Base-by-base conservation (phyloP, 805 yeast species). In the Lachancea sp. region DNA sequence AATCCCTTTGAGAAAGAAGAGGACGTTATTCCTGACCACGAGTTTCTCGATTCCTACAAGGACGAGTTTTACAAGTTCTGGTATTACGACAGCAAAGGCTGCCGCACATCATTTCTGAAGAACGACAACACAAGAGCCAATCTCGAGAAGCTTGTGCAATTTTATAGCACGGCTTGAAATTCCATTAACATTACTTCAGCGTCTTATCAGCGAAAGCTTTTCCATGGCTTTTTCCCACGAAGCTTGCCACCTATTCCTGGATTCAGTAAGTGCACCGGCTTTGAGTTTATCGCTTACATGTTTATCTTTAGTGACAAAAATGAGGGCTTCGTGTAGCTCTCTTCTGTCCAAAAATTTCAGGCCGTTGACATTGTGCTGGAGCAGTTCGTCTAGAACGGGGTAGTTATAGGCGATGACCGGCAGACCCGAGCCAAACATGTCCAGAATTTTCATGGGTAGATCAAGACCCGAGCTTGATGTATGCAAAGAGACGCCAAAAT, bases 391-490 rank as follows among this genome's bases (percentile, higher is more conserved):
- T 12, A 91, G 73, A 1, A 95, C 91, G 0, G 83, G 79, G 60
- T 87, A 93, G 31, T 73, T 69, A 47, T 90, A 69, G 0, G 96
- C 78, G 2, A 90, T 70, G 0, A 89, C 97, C 1, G 99, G 99
- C 11, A 93, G 69, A 0, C 98, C 98, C 51, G 93, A 85, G 0
- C 99, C 99, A 70, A 91, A 90, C 76, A 91, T 80, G 58, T 93
- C 99, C 5, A 91, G 82, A 30, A 93, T 85, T 63, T 93, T 93
- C 99, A 93, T 93, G 1, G 99, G 99, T 47, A 93, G 72, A 58
- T 93, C 99, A 46, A 85, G 72, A 0, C 99, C 99, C 38, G 95
- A 85, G 37, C 95, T 84, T 0, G 98, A 90, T 3, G 82, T 77
- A 63, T 93, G 99, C 49, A 93, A 68, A 1, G 98, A 91, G 1